Base-by-base conservation (phyloP, 2,329 filamentous ascomycete species). In the Lojkania enalia region DNA sequence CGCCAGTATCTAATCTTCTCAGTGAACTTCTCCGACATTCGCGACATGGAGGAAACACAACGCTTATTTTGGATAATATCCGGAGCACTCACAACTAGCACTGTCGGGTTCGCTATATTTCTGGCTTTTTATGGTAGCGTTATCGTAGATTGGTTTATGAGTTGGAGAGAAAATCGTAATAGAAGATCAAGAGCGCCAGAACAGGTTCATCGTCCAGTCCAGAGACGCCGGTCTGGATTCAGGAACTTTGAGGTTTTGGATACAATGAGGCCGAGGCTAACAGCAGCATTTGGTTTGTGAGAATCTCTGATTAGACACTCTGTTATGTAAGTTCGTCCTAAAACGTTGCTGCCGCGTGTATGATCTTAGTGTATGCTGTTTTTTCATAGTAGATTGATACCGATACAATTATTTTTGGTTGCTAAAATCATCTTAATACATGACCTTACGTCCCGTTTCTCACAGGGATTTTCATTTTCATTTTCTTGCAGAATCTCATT, bases 11-110 rank as follows among this genome's bases (percentile, higher is more conserved):
- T n/a, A n/a, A n/a, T n/a, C n/a, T n/a, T n/a, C n/a, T 12, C 6
- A 48, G n/a, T 74, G 71, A 74, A 74, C 44, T 65, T 70, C 29
- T 48, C 52, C 0, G 72, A 74, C 33, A 71, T 74, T 15, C 53
- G 71, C 16, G 51, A 73, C 38, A 71, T 72, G 69, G 54, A 63
- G 5, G 52, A 53, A 2, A 69, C 60, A 4, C 71, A 74, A 46
- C 49, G 60, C 13, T 37, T 72, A 5, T 74, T 74, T 43, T 74
- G 72, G 71, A 59, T 65, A 13, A 63, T 73, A 1, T 66, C 69
- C 1, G 57, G 64, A 2, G 66, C 63, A 25, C 52, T 73, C n/a
- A 74, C 71, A 0, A 57, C 63, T 5, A 66, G 55, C 3, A 69
- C 71, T 3, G 64, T 72, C n/a, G 63, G 57, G 2, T 61, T 67